phyloP scores from a whole-genome alignment of 305 asterid species.

The Euphrasia arctica region DNA sequence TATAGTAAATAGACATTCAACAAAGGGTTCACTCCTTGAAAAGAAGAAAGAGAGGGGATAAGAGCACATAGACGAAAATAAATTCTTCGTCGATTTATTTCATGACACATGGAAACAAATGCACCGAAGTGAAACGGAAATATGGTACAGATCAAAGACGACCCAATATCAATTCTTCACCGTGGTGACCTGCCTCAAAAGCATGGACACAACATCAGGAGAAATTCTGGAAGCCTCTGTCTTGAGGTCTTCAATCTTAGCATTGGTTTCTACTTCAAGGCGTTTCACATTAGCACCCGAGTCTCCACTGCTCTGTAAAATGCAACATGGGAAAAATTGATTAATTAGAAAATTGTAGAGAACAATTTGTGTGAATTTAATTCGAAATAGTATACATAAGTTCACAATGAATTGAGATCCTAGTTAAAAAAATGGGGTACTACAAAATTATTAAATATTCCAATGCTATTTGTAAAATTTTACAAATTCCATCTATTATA shows the following conservation, averaged over 20 bases:
- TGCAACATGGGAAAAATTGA: neutral
- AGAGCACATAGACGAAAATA: too few relatives aligned
- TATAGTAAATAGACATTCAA: neutral
- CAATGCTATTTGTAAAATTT: too few relatives aligned
- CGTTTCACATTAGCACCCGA: conserved; percentile 84
- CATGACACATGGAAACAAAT: neutral
- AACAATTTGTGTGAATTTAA: neutral
- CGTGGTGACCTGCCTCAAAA: conserved; percentile 52
- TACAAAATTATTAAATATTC: too few relatives aligned
- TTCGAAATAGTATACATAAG: neutral
- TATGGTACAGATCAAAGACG: conserved; percentile 3
- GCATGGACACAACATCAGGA: conserved; percentile 59
- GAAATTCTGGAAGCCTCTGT: conserved; percentile 75
- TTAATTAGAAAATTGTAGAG: neutral
- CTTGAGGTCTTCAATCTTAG: conserved; percentile 65
- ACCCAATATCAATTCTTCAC: conserved; percentile 40
- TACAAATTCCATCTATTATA: neutral
- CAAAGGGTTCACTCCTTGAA: neutral
- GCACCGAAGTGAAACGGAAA: neutral
- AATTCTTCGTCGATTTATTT: neutral
- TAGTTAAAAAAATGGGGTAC: neutral
- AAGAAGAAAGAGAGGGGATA: neutral
- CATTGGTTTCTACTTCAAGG: conserved; percentile 73
- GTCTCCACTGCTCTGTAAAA: conserved; percentile 76
- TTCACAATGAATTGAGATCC: neutral